Percentiles rank a stretch among this genome's conserved stretches.
phyloP scores from a whole-genome alignment of 768 basidiomycete species.

The Megacollybia marginata region DNA sequence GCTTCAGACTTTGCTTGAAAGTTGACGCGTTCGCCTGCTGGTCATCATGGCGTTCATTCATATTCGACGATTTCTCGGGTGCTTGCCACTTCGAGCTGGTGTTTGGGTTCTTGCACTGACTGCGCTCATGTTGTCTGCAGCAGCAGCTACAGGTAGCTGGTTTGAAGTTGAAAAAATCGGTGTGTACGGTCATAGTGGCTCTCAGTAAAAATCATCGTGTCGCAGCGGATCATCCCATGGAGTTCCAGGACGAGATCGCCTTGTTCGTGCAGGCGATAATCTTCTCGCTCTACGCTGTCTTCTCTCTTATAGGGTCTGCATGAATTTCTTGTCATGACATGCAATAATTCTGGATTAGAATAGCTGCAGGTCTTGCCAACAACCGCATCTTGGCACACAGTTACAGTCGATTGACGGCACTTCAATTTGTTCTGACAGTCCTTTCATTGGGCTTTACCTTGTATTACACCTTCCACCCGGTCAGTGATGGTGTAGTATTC shows the following conservation, averaged over 20 bases:
- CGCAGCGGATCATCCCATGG: conserved; percentile 8
- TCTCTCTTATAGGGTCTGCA: conserved; percentile 13
- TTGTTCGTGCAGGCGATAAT: conserved; percentile 10
- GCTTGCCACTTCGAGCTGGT: conserved; percentile 10
- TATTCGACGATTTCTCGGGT: conserved; percentile 13
- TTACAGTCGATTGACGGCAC: conserved; percentile 12
- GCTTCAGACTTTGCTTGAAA: conserved; percentile 4
- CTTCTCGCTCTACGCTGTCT: conserved; percentile 11
- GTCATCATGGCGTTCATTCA: conserved; percentile 13
- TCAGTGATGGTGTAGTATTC: conserved; percentile 2
- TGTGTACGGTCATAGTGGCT: not conserved
- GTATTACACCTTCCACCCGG: conserved; percentile 6
- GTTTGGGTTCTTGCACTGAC: conserved; percentile 13
- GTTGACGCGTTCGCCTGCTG: not conserved
- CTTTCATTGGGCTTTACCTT: conserved; percentile 8
- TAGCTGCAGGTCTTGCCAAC: conserved; percentile 4
- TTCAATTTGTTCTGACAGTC: conserved; percentile 7
- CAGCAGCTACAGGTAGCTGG: conserved; percentile 14
- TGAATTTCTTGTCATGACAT: not conserved
- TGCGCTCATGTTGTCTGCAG: conserved; percentile 8
- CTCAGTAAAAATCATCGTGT: not conserved
- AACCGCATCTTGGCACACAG: conserved; percentile 8
- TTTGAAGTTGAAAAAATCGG: conserved; percentile 11
- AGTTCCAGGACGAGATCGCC: conserved; percentile 6
- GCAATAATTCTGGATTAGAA: conserved; percentile 2